Base-by-base conservation (phyloP, 2,329 filamentous ascomycete genomes). In the Cercospora berteroae region DNA sequence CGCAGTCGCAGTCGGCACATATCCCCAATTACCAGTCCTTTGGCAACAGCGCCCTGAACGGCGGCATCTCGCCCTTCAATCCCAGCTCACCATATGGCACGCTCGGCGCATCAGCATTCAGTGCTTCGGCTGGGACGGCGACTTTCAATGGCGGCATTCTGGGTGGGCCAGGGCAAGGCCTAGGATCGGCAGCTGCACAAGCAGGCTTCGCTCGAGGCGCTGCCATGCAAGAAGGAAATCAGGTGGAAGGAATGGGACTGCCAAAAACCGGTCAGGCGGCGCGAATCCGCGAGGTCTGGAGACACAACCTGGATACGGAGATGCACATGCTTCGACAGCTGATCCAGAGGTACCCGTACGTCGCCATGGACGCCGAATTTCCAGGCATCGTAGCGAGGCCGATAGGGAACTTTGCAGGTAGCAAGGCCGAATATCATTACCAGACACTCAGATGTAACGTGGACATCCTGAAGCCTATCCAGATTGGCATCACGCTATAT, bases 311-410 rank as follows among this genome's bases (percentile, higher is more conserved):
- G 70, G 87, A 92, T 27, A 91, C 96, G 77, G 95, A 99, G 82
- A 95, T 99, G 90, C 90, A 88, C 8, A 83, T 91, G 60, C 81
- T 99, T 73, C 87, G 94, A 78, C 88, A 91, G 67, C 82, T 98
- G 75, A 88, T 98, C 71, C 91, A 96, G 69, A 92, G 91, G 75
- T 98, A 96, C 79, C 92, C 93, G 50, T 98, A 96, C 78, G 94
- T 99, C 80, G 94, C 94, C 74, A 98, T 99, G 95, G 95, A 99
- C 78, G 97, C 95, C 25, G 94, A 98, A 78, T 99, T 99, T 74
- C 95, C 95, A n/a, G 95, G 95, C 66, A 93, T 99, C 63, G 94
- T 99, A 63, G 93, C 94, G 27, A 88, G 95, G 73, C 95, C 95
- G 1, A 98, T 99, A 85, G 95, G 95, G 59, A 89, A 90, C 65